Percentiles rank a stretch among this genome's conserved stretches.
Evolutionary conservation across 1,284 basidiomycete genomes (phyloP).

Genomic region (Afroboletus lepidellus): DNA sequence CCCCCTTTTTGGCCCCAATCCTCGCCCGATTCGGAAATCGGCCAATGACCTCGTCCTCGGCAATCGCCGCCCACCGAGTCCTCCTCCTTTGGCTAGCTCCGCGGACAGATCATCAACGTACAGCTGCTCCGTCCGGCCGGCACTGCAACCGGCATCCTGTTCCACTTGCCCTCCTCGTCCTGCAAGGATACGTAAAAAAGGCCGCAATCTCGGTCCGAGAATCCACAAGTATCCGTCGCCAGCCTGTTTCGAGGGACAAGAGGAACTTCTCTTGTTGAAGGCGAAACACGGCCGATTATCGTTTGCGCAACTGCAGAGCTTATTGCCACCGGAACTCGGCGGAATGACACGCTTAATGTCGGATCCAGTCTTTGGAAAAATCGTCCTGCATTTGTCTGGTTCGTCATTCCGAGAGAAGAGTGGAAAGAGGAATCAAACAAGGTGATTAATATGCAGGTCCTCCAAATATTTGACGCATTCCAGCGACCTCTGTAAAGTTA

Average conservation of each 20-base stretch:
- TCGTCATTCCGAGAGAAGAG: neutral
- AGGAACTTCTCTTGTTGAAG: no score
- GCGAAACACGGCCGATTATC: slow-evolving; percentile 1
- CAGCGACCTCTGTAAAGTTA: slow-evolving; percentile 17
- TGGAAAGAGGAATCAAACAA: neutral
- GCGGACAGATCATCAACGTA: slow-evolving; percentile 12
- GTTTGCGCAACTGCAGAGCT: slow-evolving; percentile 8
- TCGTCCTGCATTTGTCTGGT: neutral
- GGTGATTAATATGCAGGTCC: slow-evolving; percentile 6
- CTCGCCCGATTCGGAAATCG: slow-evolving; percentile 2
- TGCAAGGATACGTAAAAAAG: slow-evolving; percentile 21
- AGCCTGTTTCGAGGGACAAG: neutral
- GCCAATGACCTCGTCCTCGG: slow-evolving; percentile 1
- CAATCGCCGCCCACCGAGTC: neutral
- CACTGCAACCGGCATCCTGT: neutral
- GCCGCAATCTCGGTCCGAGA: neutral
- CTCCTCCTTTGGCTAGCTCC: slow-evolving; percentile 6
- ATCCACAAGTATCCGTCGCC: neutral
- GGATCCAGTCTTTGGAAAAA: slow-evolving; percentile 1
- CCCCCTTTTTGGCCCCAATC: slow-evolving; percentile 18
- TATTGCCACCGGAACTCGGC: slow-evolving; percentile 22
- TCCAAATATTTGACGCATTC: neutral
- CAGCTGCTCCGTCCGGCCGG: slow-evolving; percentile 3
- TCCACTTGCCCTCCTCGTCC: neutral
- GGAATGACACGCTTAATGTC: slow-evolving; percentile 6